Base-by-base conservation (phyloP, 257 asterid species). In the Solanum corneliomulleri region DNA sequence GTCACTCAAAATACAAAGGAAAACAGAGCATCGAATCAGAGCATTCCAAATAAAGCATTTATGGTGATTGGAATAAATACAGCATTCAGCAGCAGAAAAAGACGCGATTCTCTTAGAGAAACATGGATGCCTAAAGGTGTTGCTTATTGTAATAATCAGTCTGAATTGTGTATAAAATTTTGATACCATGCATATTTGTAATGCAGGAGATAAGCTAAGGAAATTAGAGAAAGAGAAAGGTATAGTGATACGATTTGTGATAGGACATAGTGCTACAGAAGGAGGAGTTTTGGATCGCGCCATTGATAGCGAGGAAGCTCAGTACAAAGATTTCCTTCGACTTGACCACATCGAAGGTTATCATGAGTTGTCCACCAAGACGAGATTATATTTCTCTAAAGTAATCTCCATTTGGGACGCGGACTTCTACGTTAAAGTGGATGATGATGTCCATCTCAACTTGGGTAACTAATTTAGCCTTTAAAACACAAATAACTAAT, bases 401-500 rank as follows among this genome's bases (percentile, higher is more conserved):
- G 98, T 94, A 0, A 91, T 94, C 12, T 62, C 93, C 1, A 90
- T 86, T 2, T 95, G 98, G 98, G 97, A 95, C 35, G 98, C 98
- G 2, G 91, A 94, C 3, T 95, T 93, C 93, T 95, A 94, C 25
- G 93, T 95, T 15, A 95, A 94, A 87, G 95, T 95, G n/a, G 98
- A 95, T 41, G 98, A 95, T 66, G 98, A 95, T 82, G 93, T 95
- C 69, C 98, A 95, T 88, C 90, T 95, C n/a, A 95, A 95, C 82
- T 58, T 68, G 37, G 74, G 74, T 68, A 7, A 8, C 74, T 68
- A 27, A 27, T 27, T 68, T 68, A 68, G 64, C 64, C n/a, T 68
- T 68, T 31, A 11, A 68, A 13, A 27, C 20, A 15, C 13, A 37
- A 37, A 68, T 66, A 66, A 27, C n/a, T 44, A 37, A 37, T 37